A percentile compares a stretch with the other conserved stretches of the same genome.
Conservation (phyloP, 1,139 yeast genomes). For the Nakaseomyces sp. region DNA sequence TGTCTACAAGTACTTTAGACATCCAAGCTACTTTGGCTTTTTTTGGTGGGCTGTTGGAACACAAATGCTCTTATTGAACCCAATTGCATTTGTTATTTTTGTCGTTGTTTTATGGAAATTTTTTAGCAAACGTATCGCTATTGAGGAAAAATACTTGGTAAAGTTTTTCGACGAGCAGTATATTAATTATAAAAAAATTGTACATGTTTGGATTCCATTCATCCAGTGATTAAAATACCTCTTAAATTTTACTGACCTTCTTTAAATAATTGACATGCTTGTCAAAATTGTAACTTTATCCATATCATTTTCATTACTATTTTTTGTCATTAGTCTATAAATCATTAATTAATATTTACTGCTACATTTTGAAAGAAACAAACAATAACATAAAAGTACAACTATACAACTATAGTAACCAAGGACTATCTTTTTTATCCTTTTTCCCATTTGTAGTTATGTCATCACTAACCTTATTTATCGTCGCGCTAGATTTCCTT, state of each 20-base stretch:
- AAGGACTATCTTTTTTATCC: neutral
- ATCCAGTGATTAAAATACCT: conserved; percentile 29
- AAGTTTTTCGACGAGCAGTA: conserved; percentile 67
- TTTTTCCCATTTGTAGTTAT: neutral
- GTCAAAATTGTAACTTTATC: neutral
- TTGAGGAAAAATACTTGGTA: conserved; percentile 59
- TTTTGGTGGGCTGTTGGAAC: conserved; percentile 91
- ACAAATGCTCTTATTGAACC: conserved; percentile 62
- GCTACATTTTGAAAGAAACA: neutral
- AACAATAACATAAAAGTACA: neutral
- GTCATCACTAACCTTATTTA: neutral
- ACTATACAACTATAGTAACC: neutral
- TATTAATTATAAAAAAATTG: conserved; percentile 39
- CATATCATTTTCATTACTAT: too few relatives aligned
- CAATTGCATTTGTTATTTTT: conserved; percentile 43
- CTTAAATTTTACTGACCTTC: neutral
- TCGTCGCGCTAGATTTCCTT: neutral
- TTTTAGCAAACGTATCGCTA: conserved; percentile 54
- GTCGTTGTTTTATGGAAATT: conserved; percentile 50
- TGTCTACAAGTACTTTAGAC: conserved; percentile 57
- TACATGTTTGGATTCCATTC: conserved; percentile 59
- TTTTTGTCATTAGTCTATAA: neutral
- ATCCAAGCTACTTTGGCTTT: conserved; percentile 88
- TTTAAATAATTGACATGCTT: neutral
- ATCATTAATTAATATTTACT: neutral